Base-by-base conservation (phyloP, 2,329 filamentous ascomycete genomes). In the Phialophora verrucosa region DNA sequence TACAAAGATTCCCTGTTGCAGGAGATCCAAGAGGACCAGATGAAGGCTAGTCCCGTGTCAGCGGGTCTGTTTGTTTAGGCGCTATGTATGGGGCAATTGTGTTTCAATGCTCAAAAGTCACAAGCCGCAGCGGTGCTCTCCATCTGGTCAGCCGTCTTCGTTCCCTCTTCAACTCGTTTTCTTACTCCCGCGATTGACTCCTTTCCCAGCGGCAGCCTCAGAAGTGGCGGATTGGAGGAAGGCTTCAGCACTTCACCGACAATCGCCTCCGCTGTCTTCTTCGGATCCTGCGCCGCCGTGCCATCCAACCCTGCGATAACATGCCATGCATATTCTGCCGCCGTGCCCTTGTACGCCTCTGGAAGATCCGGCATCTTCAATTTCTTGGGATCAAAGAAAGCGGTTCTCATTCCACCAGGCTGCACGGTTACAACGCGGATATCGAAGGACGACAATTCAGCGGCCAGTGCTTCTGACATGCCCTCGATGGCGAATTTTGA, bases 401-500 rank as follows among this genome's bases (percentile, higher is more conserved):
- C 77, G 2, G 81, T 82, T 2, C 78, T 75, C 70, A 81, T 81
- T 0, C 74, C 76, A 0, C 80, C 80, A 0, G 80, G 80, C 67
- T 81, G 78, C 1, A 81, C 78, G 27, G 81, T 74, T 6, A 82
- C 67, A 1, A 81, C 75, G 1, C 72, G 57, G 38, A 82, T 75
- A 17, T 73, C 71, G 63, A 82, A 78, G 0, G 73, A 67, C 5
- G 73, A 73, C 0, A 82, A 70, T 62, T 82, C 80, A 1, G 58
- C 62, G 1, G 76, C 72, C 0, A 82, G 67, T 0, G 78, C 72
- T 62, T 81, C 80, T 0, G 77, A 78, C 4, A 77, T 27, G 1
- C 76, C 79, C 66, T 82, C 80, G 0, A 82, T 71, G 0, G 78
- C 80, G n/a, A 77, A 78, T 64, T 82, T 82, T 55, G 73, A 76